Conservation (phyloP, 148 eudicot species). For the Nepenthes mirabilis region DNA sequence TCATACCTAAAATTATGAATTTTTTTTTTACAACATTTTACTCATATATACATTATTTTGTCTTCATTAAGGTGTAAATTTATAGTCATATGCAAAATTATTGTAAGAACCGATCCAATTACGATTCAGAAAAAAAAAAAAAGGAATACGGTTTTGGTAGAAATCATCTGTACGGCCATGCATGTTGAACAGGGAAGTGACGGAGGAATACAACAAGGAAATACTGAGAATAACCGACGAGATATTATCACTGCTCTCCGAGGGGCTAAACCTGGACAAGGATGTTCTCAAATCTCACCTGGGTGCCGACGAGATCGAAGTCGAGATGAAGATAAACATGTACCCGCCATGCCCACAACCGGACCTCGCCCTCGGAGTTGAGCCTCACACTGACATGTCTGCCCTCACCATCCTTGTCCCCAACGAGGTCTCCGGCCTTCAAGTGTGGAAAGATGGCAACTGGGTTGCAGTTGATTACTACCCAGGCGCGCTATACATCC, state of each 20-base stretch:
- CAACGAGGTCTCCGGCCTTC: conserved; percentile 36
- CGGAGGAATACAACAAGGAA: conserved; percentile 25
- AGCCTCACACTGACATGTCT: conserved; percentile 41
- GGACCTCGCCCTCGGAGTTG: conserved; percentile 34
- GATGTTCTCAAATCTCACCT: conserved; percentile 13
- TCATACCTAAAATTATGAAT: no score
- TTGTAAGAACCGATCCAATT: no score
- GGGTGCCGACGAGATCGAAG: conserved; percentile 20
- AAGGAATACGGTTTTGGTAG: no score
- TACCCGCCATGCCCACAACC: conserved; percentile 45
- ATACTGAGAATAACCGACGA: conserved; percentile 14
- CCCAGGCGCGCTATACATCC: conserved; percentile 26
- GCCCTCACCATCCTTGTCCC: conserved; percentile 34
- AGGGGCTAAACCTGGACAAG: conserved; percentile 26
- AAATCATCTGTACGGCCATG: not conserved
- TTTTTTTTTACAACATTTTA: no score
- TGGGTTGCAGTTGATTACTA: conserved; percentile 32
- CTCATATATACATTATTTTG: no score
- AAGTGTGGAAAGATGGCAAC: conserved; percentile 31
- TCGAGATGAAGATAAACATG: conserved; percentile 46
- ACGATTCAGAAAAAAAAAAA: no score
- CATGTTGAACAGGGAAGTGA: conserved; percentile 17
- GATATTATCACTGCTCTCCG: conserved; percentile 19
- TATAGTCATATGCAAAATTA: no score
- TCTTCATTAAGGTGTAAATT: no score